Evolutionary conservation across 1,284 basidiomycete species (phyloP).

Genomic region (Sporisorium scitamineum): DNA sequence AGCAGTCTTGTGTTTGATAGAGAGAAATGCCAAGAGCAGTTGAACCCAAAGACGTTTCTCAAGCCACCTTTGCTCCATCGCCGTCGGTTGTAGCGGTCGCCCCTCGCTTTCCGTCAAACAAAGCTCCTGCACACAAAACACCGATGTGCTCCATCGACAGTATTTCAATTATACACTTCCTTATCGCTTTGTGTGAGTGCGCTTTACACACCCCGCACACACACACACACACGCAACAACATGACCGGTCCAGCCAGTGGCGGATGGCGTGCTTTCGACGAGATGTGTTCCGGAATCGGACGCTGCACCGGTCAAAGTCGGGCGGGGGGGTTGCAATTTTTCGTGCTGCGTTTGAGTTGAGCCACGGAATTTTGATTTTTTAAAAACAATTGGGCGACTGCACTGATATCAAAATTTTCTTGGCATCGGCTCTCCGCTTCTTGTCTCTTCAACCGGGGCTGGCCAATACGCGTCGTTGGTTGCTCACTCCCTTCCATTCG

Average conservation of each 20-base stretch:
- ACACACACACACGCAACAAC: no score
- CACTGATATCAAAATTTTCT: constrained; percentile 4
- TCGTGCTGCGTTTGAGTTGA: no score
- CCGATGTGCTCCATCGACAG: no score
- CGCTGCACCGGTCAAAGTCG: neutral
- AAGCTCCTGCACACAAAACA: no score
- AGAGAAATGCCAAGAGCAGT: constrained; percentile 3
- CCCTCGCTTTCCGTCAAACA: no score
- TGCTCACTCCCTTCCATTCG: neutral
- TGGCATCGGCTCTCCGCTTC: neutral
- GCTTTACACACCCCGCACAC: neutral
- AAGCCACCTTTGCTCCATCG: neutral
- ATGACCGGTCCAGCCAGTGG: neutral
- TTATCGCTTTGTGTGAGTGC: no score
- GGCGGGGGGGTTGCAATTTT: no score
- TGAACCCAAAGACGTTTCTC: neutral
- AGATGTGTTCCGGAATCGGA: neutral
- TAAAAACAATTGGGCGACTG: neutral
- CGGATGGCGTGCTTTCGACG: no score
- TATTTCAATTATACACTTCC: no score
- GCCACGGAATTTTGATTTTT: no score
- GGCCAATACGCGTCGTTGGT: constrained; percentile 1
- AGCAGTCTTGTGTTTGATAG: neutral
- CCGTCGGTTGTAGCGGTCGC: constrained; percentile 36
- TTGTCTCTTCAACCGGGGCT: neutral